A percentile compares a stretch with the other conserved stretches of the same genome.
phyloP scores from a whole-genome alignment of 352 stramenopile genomes.

The Phytophthora foliorum region DNA sequence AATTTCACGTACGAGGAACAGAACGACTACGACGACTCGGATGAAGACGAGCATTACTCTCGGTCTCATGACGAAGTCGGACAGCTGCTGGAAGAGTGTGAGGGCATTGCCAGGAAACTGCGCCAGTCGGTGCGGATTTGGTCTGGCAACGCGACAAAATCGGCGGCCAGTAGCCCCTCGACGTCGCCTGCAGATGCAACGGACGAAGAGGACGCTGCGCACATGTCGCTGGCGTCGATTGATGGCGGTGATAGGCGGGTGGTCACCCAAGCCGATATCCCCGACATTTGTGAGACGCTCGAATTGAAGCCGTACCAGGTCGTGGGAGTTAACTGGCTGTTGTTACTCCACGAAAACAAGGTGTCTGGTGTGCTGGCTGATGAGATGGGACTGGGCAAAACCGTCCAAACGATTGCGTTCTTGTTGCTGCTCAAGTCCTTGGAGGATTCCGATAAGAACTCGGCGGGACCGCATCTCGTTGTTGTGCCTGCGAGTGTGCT shows the following conservation, averaged over 20 bases:
- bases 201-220: constrained; percentile 60
- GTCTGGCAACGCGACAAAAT: constrained; percentile 52
- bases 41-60: constrained; percentile 61
- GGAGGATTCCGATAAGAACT: constrained; percentile 34
- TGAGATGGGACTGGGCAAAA: constrained; percentile 96
- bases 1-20: constrained; percentile 18
- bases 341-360: constrained; percentile 81
- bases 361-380: constrained; percentile 85
- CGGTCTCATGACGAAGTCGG: constrained; percentile 79
- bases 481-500: constrained; percentile 95
- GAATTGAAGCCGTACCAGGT: constrained; percentile 90
- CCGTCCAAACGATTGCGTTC: constrained; percentile 88
- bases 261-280: constrained; percentile 78
- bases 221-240: constrained; percentile 74
- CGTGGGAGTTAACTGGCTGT: constrained; percentile 86
- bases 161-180: constrained; percentile 33
- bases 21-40: constrained; percentile 45
- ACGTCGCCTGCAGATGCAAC: constrained; percentile 39
- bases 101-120: constrained; percentile 68
- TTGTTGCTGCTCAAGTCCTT: constrained; percentile 69
- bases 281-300: constrained; percentile 69
- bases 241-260: constrained; percentile 49
- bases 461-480: constrained; percentile 87
- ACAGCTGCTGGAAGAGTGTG: constrained; percentile 71
- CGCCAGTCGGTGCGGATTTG: constrained; percentile 69